phyloP scores from a whole-genome alignment of 1,139 yeast species.

The Protomyces inouyei region DNA sequence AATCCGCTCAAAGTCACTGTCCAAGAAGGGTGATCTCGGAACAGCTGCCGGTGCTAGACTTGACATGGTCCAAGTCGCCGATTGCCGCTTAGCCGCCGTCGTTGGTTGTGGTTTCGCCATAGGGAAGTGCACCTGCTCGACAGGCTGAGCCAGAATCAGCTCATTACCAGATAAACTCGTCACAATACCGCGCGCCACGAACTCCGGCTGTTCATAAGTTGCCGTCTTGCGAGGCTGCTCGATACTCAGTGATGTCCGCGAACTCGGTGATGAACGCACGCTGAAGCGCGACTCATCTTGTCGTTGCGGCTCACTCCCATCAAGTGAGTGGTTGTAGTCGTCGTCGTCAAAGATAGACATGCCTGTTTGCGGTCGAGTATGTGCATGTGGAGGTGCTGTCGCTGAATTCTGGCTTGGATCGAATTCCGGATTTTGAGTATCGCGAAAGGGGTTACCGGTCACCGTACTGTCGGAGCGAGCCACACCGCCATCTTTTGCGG shows the following conservation, averaged over 20 bases:
- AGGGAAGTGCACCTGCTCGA: background rate
- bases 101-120: background rate
- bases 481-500: background rate
- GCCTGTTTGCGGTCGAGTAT: background rate
- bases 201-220: background rate
- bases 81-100: background rate
- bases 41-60: background rate
- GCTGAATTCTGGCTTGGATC: background rate
- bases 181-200: background rate
- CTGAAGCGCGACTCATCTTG: background rate
- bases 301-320: background rate
- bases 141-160: background rate
- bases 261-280: background rate
- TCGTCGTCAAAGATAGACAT: background rate
- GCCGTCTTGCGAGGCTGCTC: background rate
- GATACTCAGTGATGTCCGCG: background rate
- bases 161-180: background rate
- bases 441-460: background rate
- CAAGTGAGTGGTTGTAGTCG: background rate
- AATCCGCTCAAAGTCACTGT: background rate
- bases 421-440: background rate
- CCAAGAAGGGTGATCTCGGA: background rate
- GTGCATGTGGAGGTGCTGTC: background rate
- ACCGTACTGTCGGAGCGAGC: background rate
- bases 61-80: background rate